A percentile compares a stretch with the other conserved stretches of the same genome.
These are phyloP conservation scores for Epichloe typhina DNA, from an alignment of 2,329 filamentous ascomycete species.

Conservation along the genomic window DNA sequence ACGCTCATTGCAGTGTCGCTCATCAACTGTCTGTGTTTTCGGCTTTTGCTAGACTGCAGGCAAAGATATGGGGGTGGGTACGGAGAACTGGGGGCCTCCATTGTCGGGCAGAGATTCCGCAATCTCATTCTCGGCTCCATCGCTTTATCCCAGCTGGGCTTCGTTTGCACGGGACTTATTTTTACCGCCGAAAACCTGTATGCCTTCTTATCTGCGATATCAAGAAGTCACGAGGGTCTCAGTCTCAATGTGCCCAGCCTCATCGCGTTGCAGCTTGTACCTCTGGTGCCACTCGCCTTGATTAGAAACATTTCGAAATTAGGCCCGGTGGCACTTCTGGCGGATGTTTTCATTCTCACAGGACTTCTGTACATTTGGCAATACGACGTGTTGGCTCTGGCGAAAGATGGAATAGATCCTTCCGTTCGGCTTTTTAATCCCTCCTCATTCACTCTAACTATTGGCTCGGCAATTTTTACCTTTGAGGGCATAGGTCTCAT, in stretches of 20 bases:
- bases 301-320: constrained; percentile 67
- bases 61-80: constrained; percentile 54
- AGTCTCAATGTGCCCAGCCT: constrained; percentile 38
- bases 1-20: constrained; percentile 52
- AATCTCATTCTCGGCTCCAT: constrained; percentile 56
- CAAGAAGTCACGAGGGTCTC: constrained; percentile 33
- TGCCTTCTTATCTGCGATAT: constrained; percentile 53
- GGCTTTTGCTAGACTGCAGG: constrained; percentile 56
- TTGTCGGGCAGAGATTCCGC: constrained; percentile 50
- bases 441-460: constrained; percentile 52
- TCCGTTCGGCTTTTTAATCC: constrained; percentile 60
- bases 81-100: constrained; percentile 56
- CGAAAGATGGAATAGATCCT: constrained; percentile 40
- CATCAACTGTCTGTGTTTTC: constrained; percentile 58
- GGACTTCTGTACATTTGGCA: constrained; percentile 62
- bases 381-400: constrained; percentile 49
- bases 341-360: constrained; percentile 59
- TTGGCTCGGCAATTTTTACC: constrained; percentile 64
- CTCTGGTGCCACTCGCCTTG: constrained; percentile 53
- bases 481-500: constrained; percentile 70
- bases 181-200: constrained; percentile 64
- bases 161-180: constrained; percentile 65
- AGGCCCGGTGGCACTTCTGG: constrained; percentile 53
- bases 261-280: constrained; percentile 51
- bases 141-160: constrained; percentile 62